These are phyloP conservation scores for Stramenopiles sp. DNA, from an alignment of 352 stramenopile species.

Conservation along the genomic window DNA sequence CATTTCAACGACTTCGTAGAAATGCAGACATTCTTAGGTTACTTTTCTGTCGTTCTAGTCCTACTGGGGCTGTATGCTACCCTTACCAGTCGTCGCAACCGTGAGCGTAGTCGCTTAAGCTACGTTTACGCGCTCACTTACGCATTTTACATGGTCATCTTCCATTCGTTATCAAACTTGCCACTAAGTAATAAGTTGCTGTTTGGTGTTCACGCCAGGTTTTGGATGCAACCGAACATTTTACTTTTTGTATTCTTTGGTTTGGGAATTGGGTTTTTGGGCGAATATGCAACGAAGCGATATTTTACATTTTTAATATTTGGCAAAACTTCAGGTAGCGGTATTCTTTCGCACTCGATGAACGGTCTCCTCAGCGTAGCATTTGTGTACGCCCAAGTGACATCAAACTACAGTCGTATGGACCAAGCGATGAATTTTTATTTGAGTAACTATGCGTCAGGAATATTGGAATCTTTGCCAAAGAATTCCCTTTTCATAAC, in stretches of 20 bases:
- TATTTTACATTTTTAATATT: constrained; percentile 14
- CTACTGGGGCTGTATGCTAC: background rate
- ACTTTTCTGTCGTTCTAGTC: background rate
- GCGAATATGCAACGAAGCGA: too few relatives aligned
- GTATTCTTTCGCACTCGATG: constrained; percentile 13
- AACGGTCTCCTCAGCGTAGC: background rate
- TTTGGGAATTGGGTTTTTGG: too few relatives aligned
- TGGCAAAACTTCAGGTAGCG: constrained; percentile 20
- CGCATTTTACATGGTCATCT: constrained; percentile 72
- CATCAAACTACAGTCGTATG: background rate
- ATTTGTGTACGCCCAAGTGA: background rate
- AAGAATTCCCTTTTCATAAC: constrained; percentile 52
- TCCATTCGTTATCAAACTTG: constrained; percentile 77
- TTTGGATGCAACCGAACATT: constrained; percentile 72
- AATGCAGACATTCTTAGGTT: background rate
- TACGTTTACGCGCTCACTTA: constrained; percentile 37
- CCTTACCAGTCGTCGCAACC: too few relatives aligned
- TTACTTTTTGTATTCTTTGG: constrained; percentile 61
- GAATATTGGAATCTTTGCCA: constrained; percentile 56
- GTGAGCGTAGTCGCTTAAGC: too few relatives aligned
- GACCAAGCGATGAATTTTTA: constrained; percentile 32
- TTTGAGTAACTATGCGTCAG: constrained; percentile 57
- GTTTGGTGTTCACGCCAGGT: constrained; percentile 63
- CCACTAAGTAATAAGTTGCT: constrained; percentile 67
- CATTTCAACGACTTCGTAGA: constrained; percentile 46